Percentiles rank a stretch among this genome's conserved stretches.
Evolutionary conservation across 352 stramenopile genomes (phyloP).

Genomic region (Phytophthora pisi): DNA sequence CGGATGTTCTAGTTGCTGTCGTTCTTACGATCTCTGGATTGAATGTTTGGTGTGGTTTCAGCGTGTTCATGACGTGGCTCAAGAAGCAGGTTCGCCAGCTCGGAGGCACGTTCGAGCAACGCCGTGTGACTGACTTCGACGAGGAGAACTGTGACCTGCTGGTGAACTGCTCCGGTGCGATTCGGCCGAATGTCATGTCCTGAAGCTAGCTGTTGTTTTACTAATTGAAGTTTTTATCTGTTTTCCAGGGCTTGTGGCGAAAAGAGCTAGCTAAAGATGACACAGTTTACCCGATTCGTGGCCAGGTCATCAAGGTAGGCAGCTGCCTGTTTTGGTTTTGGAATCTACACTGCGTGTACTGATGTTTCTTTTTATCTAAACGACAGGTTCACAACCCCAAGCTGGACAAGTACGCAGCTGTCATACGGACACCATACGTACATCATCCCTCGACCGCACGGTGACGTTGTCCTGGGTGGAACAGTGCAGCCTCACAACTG

Average conservation of each 20-base stretch:
- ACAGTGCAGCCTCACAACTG: constrained; percentile 73
- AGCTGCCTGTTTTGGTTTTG: background rate
- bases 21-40: background rate
- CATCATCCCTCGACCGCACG: constrained; percentile 63
- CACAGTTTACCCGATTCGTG: constrained; percentile 57
- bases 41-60: constrained; percentile 16
- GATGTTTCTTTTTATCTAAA: background rate
- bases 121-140: constrained; percentile 40
- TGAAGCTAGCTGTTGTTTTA: background rate
- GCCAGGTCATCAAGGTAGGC: constrained; percentile 61
- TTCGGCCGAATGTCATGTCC: background rate
- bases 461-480: constrained; percentile 68
- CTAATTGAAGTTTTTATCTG: background rate
- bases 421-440: constrained; percentile 69
- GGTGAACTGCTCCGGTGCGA: constrained; percentile 64
- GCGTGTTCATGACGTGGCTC: constrained; percentile 59
- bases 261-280: constrained; percentile 48
- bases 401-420: constrained; percentile 57
- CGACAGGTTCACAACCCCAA: constrained; percentile 49
- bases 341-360: background rate
- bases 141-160: constrained; percentile 55
- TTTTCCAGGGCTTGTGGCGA: constrained; percentile 39
- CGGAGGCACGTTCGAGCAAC: constrained; percentile 60
- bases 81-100: constrained; percentile 45
- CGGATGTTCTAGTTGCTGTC: background rate